Evolutionary conservation across 1,139 yeast genomes (phyloP), one percentile per base, ranked within the genome.

Genomic region (Zygosaccharomyces sapae): DNA sequence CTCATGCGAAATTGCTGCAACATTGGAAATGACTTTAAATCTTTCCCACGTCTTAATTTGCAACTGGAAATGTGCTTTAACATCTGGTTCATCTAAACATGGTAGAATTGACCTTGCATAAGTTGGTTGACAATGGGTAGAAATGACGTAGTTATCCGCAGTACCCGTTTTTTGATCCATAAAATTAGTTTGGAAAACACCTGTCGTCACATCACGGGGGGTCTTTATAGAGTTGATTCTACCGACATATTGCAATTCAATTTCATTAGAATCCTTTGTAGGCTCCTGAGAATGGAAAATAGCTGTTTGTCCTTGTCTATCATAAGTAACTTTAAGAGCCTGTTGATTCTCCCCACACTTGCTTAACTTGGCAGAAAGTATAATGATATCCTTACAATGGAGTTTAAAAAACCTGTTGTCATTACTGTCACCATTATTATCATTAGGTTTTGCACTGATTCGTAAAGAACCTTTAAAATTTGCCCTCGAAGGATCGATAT

Each of bases 101-200:
- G 92, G 92, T 57, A 80, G 80, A 10, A 83, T 74, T 43, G 62
- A 61, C 55, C 83, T 71, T 2, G 87, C 83, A 52, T 74, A 81
- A 29, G 74, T 72, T 0, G 92, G 89, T 61, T 83, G 90, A 37
- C 80, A 74, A 58, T 85, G 90, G 1, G 92, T 82, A 0, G 88
- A 81, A 36, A 83, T 61, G 12, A 83, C 67, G 48, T 68, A 73
- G 51, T 77, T 75, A 48, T 70, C 67, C 1, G 82, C 67, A 29
- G 63, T 69, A 9, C 81, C 81, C 1, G 75, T 67, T 18, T 70
- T 63, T 4, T 73, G 69, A 54, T 77, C 80, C 48, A 73, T 70
- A 58, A 80, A 81, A 57, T 81, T 80, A 1, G 87, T 80, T 56
- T 79, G 80, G 71, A 81, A 83, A 1, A 83, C 65, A n/a, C 92